phyloP scores from a whole-genome alignment of 169 alveolate genomes.

The Cryptosporidium muris region DNA sequence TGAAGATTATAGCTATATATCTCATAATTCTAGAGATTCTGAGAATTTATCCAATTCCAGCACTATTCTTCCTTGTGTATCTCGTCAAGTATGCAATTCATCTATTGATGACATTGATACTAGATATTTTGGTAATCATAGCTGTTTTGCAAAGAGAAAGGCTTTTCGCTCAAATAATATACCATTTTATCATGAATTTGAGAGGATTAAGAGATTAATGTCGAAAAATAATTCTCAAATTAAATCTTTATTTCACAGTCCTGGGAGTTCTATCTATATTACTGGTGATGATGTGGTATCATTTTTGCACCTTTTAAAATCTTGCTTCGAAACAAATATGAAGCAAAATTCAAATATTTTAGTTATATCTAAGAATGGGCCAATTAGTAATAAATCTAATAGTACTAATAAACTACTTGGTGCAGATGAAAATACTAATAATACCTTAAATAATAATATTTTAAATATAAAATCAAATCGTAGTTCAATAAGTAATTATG shows the following conservation, averaged over 20 bases:
- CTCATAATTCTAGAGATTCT: neutral
- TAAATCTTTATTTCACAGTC: conserved; percentile 26
- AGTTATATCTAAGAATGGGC: neutral
- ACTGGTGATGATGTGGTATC: conserved; percentile 48
- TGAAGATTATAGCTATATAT: neutral
- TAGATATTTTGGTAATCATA: conserved; percentile 13
- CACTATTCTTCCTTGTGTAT: neutral
- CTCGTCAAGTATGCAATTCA: conserved; percentile 16
- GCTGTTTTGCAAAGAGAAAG: conserved; percentile 15
- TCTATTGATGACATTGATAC: conserved; percentile 54
- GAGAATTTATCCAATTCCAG: neutral
- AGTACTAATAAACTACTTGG: no score
- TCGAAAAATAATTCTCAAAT: conserved; percentile 12
- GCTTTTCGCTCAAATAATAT: conserved; percentile 42
- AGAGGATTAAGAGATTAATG: conserved; percentile 24
- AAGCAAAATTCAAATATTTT: neutral
- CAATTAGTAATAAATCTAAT: no score
- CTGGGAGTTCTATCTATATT: conserved; percentile 60
- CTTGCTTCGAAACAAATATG: neutral
- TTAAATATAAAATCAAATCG: neutral
- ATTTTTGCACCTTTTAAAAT: conserved; percentile 40
- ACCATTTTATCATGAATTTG: conserved; percentile 48
- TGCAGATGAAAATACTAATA: conserved; percentile 2
- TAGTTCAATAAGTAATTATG: neutral
- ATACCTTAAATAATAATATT: neutral